Percentiles rank a stretch among this genome's conserved stretches.
phyloP scores from a whole-genome alignment of 2,329 filamentous ascomycete species.

The Talaromyces sp. region DNA sequence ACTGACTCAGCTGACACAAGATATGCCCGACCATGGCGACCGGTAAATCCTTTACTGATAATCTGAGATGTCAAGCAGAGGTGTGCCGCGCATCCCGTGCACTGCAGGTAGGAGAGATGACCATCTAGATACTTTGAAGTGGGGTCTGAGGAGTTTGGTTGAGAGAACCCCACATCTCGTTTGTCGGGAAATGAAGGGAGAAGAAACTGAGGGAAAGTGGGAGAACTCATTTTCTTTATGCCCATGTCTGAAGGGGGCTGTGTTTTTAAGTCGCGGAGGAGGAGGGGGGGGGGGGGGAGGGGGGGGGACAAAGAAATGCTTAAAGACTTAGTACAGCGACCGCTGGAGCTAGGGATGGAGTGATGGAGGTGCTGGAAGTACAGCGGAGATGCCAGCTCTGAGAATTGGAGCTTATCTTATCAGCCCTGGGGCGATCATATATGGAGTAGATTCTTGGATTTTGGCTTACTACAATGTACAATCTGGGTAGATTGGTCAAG shows the following conservation, averaged over 20 bases:
- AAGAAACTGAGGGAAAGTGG: slow-evolving; percentile 55
- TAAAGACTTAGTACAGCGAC: too few species aligned
- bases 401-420: too few species aligned
- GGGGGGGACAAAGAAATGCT: not conserved
- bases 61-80: slow-evolving; percentile 63
- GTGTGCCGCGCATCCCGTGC: slow-evolving; percentile 61
- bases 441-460: too few species aligned
- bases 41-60: slow-evolving; percentile 67
- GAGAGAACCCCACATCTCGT: slow-evolving; percentile 15
- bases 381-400: too few species aligned
- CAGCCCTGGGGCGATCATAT: too few species aligned
- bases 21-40: slow-evolving; percentile 66
- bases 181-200: slow-evolving; percentile 51
- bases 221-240: slow-evolving; percentile 11
- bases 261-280: not conserved
- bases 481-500: too few species aligned
- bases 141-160: slow-evolving; percentile 6
- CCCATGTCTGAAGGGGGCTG: slow-evolving; percentile 10
- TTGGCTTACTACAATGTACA: too few species aligned
- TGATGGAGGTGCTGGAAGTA: too few species aligned
- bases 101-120: slow-evolving; percentile 60
- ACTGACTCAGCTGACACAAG: slow-evolving; percentile 56
- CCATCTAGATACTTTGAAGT: slow-evolving; percentile 45
- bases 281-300: not conserved
- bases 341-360: too few species aligned